Evolutionary conservation across 2,329 filamentous ascomycete species (phyloP), one percentile per base, ranked within the genome.

Genomic region (Colletotrichum abscissum): DNA sequence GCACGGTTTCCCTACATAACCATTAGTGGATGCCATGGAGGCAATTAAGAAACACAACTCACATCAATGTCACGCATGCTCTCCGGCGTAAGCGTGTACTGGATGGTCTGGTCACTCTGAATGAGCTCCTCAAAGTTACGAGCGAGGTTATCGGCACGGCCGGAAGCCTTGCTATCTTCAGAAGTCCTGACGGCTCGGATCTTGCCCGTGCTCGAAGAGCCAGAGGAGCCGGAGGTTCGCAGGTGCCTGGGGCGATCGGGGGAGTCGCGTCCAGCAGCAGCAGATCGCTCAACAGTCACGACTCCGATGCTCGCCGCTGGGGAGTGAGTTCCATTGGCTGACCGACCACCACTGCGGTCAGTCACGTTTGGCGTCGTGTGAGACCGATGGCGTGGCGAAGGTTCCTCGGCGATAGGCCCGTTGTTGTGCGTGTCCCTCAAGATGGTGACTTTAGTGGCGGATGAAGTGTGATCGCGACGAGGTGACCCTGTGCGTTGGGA

Each of bases 81-180:
- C 79, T 93, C 91, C 0, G 94, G 94, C 0, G 94, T 97, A 33
- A 96, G 86, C 1, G 94, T 96, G 80, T 93, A 96, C 77, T 94
- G 94, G 56, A 96, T 92, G 1, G 94, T 96, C 79, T 95, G 91
- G 77, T 95, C 92, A 80, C 94, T 95, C 69, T 94, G 91, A 75
- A 97, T 95, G 63, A 96, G 86, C 77, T 95, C 89, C 78, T 97
- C 94, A 78, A 97, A 92, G 77, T 93, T 91, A 59, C 89, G 90
- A 11, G 90, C 89, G 62, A 92, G 89, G 71, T 92, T 89, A 58
- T 90, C 89, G 7, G 85, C 83, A 6, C 84, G 85, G 69, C 79
- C 86, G 22, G 80, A 79, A 28, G 82, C 82, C 42, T 79, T 80
- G 76, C 86, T 88, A 19, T 92, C 91, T 75, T 92, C 90, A 0